These are phyloP conservation scores for Fusarium paranaense DNA, from an alignment of 2,329 filamentous ascomycete genomes.

Conservation along the genomic window DNA sequence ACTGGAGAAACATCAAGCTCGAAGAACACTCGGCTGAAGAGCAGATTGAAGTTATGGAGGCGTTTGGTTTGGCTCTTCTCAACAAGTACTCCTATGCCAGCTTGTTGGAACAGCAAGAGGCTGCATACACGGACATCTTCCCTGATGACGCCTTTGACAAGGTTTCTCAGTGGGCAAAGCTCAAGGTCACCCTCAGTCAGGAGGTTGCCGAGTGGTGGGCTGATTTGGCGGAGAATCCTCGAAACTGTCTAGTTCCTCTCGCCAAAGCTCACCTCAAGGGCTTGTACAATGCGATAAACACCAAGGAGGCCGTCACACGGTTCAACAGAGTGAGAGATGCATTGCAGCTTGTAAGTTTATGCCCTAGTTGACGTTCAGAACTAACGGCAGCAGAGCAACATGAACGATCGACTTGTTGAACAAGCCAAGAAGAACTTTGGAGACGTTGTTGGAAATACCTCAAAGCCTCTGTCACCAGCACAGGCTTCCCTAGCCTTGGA, in stretches of 20 bases:
- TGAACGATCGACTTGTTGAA: conserved; percentile 20
- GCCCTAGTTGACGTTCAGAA: not conserved
- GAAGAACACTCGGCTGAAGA: conserved; percentile 28
- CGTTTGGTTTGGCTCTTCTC: conserved; percentile 26
- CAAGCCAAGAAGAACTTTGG: conserved; percentile 38
- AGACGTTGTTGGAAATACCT: not conserved
- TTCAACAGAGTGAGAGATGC: conserved; percentile 26
- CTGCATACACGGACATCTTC: conserved; percentile 14
- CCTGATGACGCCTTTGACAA: conserved; percentile 13
- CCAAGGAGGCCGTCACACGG: not conserved
- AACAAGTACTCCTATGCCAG: conserved; percentile 29
- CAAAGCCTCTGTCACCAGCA: conserved; percentile 2
- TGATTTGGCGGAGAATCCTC: conserved; percentile 26
- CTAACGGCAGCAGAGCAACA: conserved; percentile 19
- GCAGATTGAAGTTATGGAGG: conserved; percentile 39
- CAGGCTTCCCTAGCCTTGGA: conserved; percentile 33
- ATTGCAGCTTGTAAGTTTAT: conserved; percentile 26
- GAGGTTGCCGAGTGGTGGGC: conserved; percentile 35
- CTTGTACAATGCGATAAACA: conserved; percentile 25
- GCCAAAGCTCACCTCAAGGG: conserved; percentile 28
- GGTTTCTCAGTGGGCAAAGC: conserved; percentile 31
- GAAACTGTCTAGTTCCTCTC: conserved; percentile 30
- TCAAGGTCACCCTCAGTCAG: conserved; percentile 13
- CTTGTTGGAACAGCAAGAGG: conserved; percentile 25
- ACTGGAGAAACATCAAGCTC: conserved; percentile 35